These are phyloP conservation scores for Calonectria hawksworthii DNA, from an alignment of 2,329 filamentous ascomycete species.

Conservation along the genomic window DNA sequence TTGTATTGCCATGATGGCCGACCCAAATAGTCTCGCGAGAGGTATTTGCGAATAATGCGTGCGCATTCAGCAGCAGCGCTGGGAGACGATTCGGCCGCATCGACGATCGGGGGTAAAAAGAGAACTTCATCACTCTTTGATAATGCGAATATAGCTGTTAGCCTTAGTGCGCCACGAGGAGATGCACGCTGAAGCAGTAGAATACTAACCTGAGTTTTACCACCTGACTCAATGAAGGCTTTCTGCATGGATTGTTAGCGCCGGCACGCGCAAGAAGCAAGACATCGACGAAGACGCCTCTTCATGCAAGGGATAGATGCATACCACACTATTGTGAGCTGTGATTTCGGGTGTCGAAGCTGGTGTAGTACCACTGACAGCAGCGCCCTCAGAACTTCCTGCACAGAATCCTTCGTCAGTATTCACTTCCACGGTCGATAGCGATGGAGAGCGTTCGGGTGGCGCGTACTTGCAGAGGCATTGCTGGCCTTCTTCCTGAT, in stretches of 20 bases:
- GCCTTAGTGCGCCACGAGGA: neutral
- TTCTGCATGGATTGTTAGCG: constrained; percentile 64
- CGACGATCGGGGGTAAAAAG: constrained; percentile 93
- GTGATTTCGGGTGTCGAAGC: constrained; percentile 77
- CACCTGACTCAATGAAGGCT: constrained; percentile 84
- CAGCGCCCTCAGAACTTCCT: constrained; percentile 26
- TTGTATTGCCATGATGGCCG: constrained; percentile 89
- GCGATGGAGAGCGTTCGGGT: neutral
- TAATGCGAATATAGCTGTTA: constrained; percentile 21
- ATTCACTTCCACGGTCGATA: neutral
- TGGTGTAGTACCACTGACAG: constrained; percentile 39
- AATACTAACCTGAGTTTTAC: constrained; percentile 66
- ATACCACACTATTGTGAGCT: constrained; percentile 76
- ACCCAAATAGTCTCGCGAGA: constrained; percentile 78
- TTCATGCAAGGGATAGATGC: constrained; percentile 43
- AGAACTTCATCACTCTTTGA: constrained; percentile 87
- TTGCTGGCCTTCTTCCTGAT: constrained; percentile 63
- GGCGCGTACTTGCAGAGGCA: constrained; percentile 41
- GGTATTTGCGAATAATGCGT: constrained; percentile 83
- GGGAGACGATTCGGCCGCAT: constrained; percentile 93
- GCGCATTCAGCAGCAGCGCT: constrained; percentile 86
- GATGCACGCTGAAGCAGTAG: neutral
- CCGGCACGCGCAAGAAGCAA: constrained; percentile 22
- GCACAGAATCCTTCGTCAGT: constrained; percentile 15
- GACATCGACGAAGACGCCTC: constrained; percentile 1